Conservation (phyloP, 768 basidiomycete genomes). For the Holtermannia corniformis region DNA sequence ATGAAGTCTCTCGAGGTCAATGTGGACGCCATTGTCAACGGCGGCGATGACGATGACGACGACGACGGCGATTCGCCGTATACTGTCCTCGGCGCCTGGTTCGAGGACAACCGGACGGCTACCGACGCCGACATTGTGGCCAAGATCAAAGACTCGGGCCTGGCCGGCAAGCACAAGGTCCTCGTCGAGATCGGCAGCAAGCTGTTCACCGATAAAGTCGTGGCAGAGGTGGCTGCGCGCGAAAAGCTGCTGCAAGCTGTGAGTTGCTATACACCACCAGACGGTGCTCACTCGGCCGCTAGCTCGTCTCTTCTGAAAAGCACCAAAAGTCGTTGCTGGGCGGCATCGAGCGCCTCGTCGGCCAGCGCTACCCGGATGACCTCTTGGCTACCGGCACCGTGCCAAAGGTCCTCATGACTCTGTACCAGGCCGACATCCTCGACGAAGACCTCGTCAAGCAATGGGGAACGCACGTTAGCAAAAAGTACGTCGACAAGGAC, state of each 20-base stretch:
- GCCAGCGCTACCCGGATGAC: conserved; percentile 62
- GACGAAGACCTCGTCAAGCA: conserved; percentile 82
- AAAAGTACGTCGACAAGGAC: conserved; percentile 93
- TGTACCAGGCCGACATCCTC: conserved; percentile 85
- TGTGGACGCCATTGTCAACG: conserved; percentile 45
- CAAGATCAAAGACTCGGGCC: conserved; percentile 79
- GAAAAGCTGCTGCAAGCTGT: conserved; percentile 69
- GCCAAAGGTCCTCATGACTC: conserved; percentile 85
- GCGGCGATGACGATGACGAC: conserved; percentile 63
- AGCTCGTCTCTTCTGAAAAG: conserved; percentile 88
- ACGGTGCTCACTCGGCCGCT: too few relatives aligned
- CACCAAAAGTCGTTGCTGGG: conserved; percentile 91
- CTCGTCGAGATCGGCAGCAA: conserved; percentile 72
- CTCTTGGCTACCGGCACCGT: conserved; percentile 45
- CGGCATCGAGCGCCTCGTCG: conserved; percentile 79
- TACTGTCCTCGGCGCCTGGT: conserved; percentile 69
- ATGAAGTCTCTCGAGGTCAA: conserved; percentile 61
- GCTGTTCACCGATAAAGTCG: conserved; percentile 66
- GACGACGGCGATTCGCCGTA: conserved; percentile 83
- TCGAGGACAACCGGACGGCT: conserved; percentile 58
- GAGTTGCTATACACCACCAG: conserved; percentile 23
- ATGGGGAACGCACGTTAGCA: conserved; percentile 94
- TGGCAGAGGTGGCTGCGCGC: conserved; percentile 47
- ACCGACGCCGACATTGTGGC: conserved; percentile 44
- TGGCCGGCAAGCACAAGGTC: conserved; percentile 91